Base-by-base conservation (phyloP, 345 rosid species). In the Euclidium syriacum region DNA sequence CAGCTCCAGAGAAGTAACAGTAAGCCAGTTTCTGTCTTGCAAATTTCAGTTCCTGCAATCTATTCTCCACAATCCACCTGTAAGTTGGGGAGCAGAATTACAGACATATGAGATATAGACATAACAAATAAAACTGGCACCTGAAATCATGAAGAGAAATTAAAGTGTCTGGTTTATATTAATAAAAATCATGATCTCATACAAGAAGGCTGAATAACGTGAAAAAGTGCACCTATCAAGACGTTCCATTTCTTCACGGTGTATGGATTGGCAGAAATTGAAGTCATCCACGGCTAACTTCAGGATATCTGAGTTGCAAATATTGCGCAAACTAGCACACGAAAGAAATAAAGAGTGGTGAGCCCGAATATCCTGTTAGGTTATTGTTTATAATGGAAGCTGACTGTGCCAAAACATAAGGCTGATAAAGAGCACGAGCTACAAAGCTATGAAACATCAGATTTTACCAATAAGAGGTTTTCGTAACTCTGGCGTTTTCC, bases 1-100 rank as follows among this genome's bases (percentile, higher is more conserved):
- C 96, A 29, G 89, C 96, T 14, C 79, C 89, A 47, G 96, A 85
- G 68, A 90, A 90, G 79, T 87, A 85, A 47, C 96, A 87, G 64
- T 85, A 87, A 7, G 79, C 79, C 75, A 81, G 70, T 72, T 85
- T 87, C 71, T 90, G 96, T 62, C 96, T 72, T 0, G 94, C 91
- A 80, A 90, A 90, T 55, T 78, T 70, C 52, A 87, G 80, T 68
- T 78, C 82, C 80, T 85, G 89, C 76, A 90, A 69, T 74, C 75
- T 68, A 11, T 73, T 68, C 51, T 81, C 91, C 36, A 65, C 75
- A 61, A 85, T 67, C 96, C 97, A 87, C 57, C 97, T 90, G 82
- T 70, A 64, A 42, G 30, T 55, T 40, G 65, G 64, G 15, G 42
- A 52, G 34, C 47, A 42, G 32, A 15, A 29, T 53, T 51, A 50